phyloP scores from a whole-genome alignment of 257 asterid species.

The Solanum microdontum region DNA sequence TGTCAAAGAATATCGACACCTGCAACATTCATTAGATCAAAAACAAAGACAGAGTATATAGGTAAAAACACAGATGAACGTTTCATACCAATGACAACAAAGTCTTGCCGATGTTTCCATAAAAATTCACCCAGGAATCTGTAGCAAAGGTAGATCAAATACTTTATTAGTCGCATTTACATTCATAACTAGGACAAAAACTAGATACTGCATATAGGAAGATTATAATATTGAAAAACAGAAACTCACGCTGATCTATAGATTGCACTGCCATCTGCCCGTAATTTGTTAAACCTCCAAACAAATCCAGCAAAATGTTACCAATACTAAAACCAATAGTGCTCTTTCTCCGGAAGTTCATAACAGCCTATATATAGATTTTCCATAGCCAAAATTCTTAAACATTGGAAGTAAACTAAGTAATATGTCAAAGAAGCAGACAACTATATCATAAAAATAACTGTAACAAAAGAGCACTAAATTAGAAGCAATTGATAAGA shows the following conservation, averaged over 20 bases:
- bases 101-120: conserved; percentile 89
- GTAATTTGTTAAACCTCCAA: conserved; percentile 70
- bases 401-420: background rate
- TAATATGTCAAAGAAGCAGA: background rate
- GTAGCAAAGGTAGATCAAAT: background rate
- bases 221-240: background rate
- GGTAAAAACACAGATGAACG: background rate
- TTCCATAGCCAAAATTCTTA: background rate
- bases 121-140: conserved; percentile 87
- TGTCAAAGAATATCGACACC: conserved; percentile 73
- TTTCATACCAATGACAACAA: conserved; percentile 72
- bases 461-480: background rate
- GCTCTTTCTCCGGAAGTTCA: conserved; percentile 71
- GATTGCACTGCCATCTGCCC: conserved; percentile 88
- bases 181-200: background rate
- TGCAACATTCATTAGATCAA: conserved; percentile 14
- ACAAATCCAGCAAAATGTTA: conserved; percentile 75
- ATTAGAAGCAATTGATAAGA: background rate
- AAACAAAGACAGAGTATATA: background rate
- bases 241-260: conserved; percentile 70
- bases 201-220: background rate
- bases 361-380: conserved; percentile 40
- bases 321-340: conserved; percentile 91
- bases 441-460: background rate
- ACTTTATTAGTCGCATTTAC: background rate